Base-by-base conservation (phyloP, 2,329 filamentous ascomycete genomes). In the Cladobotryum mycophilum region DNA sequence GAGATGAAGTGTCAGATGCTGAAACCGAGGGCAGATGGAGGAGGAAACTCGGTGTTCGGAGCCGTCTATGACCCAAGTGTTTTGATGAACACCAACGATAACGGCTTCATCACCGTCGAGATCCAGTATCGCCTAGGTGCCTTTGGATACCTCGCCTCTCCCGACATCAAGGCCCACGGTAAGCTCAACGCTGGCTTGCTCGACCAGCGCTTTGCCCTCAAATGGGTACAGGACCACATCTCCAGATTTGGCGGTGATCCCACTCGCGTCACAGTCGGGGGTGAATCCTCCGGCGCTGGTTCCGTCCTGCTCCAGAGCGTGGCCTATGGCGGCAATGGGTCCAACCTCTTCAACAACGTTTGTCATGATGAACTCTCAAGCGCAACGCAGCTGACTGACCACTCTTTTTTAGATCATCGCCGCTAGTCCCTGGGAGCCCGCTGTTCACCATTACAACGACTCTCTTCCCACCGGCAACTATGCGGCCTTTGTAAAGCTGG, bases 141-240 rank as follows among this genome's bases (percentile, higher is more conserved):
- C 25, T 69, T 77, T 36, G 76, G 76, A 0, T 78, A 75, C 49
- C 65, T 78, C 4, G 65, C 70, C 1, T 71, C 73, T 12, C 64
- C 71, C 7, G 64, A 71, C 20, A 62, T 78, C 12, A 70, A 68
- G 43, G 56, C 53, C 0, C 48, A 41, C 14, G 63, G 61, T 1
- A 49, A 61, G 5, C 52, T 78, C n/a, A 81, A 82, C 53, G 75
- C 70, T 1, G 78, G 77, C 0, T 58, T 80, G 1, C 62, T 76
- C 8, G 78, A 80, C 55, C 74, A 78, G 60, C 67, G 70, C 22
- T 76, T 73, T 34, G 75, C 73, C 1, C 62, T 82, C 3, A 57
- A 73, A 59, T 81, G 79, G 76, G 73, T 81, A 2, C 69, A 76
- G 50, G 64, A 69, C 17, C 62, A 81, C 54, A 78, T 82, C 47